Evolutionary conservation across 2,329 filamentous ascomycete species (phyloP).

Genomic region (Xylariaceae sp.): DNA sequence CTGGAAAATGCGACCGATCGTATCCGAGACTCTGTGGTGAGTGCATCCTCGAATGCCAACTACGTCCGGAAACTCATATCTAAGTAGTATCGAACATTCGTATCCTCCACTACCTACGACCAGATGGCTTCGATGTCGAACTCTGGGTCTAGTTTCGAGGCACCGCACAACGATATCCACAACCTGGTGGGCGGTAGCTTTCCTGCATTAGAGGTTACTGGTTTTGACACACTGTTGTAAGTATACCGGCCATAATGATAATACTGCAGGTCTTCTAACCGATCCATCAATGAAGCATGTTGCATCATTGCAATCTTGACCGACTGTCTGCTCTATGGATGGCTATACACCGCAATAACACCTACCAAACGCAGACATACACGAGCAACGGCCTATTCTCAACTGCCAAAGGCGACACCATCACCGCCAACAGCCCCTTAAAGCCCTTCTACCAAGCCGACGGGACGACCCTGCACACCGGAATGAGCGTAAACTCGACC

Average conservation of each 20-base stretch:
- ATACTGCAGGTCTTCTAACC: background rate
- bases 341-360: slow-evolving; percentile 31
- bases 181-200: slow-evolving; percentile 32
- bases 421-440: slow-evolving; percentile 42
- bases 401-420: slow-evolving; percentile 33
- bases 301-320: slow-evolving; percentile 56
- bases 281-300: slow-evolving; percentile 30
- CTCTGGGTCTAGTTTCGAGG: slow-evolving; percentile 37
- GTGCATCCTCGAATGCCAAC: slow-evolving; percentile 7
- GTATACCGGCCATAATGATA: slow-evolving; percentile 13
- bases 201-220: slow-evolving; percentile 32
- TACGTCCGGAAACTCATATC: too few species aligned
- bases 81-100: slow-evolving; percentile 43
- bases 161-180: slow-evolving; percentile 40
- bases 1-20: slow-evolving; percentile 23
- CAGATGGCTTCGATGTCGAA: slow-evolving; percentile 36
- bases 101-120: slow-evolving; percentile 32
- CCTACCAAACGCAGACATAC: slow-evolving; percentile 24
- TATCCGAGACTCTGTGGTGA: slow-evolving; percentile 39
- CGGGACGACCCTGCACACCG: slow-evolving; percentile 39
- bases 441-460: slow-evolving; percentile 44
- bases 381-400: slow-evolving; percentile 33
- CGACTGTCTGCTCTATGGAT: slow-evolving; percentile 52
- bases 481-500: slow-evolving; percentile 24
- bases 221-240: slow-evolving; percentile 45